These are phyloP conservation scores for Viola odorata DNA, from an alignment of 345 rosid species.

Conservation along the genomic window DNA sequence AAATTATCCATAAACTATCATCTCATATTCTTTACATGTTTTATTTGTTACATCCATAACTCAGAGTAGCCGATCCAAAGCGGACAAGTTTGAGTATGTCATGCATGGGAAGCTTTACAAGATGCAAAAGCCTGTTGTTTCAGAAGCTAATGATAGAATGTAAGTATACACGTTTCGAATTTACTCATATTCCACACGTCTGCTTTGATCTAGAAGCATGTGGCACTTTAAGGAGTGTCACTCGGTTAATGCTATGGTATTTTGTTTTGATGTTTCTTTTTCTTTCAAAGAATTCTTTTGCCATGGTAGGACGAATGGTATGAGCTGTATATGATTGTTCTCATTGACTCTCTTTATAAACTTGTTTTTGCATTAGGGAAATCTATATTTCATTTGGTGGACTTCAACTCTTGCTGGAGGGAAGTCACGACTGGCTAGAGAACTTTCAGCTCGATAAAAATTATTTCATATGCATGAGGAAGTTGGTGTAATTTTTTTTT, in stretches of 20 bases:
- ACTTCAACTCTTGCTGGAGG: neutral
- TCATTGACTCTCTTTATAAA: neutral
- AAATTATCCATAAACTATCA: too few relatives aligned
- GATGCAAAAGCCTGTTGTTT: neutral
- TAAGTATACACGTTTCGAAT: too few relatives aligned
- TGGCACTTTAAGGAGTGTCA: too few relatives aligned
- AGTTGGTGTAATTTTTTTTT: neutral
- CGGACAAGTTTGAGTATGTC: conserved; percentile 1
- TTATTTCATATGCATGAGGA: neutral
- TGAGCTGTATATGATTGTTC: too few relatives aligned
- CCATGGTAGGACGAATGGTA: too few relatives aligned
- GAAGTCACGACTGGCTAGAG: neutral
- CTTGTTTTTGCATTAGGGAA: neutral
- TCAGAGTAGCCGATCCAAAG: neutral
- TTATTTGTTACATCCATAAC: too few relatives aligned
- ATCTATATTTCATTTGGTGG: conserved; percentile 1
- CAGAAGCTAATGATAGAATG: neutral
- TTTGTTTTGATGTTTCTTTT: too few relatives aligned
- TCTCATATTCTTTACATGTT: too few relatives aligned
- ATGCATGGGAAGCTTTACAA: neutral
- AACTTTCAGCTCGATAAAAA: conserved; percentile 1
- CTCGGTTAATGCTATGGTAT: too few relatives aligned
- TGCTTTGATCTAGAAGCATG: too few relatives aligned
- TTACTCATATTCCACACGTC: too few relatives aligned
- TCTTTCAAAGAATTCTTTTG: too few relatives aligned